Percentiles rank a stretch among this genome's conserved stretches.
These are phyloP conservation scores for Citrus trifoliata DNA, from an alignment of 345 rosid genomes.

Conservation along the genomic window DNA sequence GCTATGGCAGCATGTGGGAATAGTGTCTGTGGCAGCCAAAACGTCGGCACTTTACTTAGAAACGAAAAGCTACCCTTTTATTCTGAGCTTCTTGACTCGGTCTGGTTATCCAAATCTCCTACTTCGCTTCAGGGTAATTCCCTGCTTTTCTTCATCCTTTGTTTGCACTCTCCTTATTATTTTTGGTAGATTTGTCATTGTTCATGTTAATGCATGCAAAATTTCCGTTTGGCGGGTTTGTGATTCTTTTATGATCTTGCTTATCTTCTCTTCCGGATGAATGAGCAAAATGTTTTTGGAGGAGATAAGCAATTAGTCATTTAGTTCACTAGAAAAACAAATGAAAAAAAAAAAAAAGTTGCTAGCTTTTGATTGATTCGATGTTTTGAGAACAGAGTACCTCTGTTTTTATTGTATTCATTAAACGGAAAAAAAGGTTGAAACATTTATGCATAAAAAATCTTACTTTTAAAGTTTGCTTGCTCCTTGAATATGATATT, in stretches of 20 bases:
- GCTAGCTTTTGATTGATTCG: background rate
- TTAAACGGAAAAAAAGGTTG: background rate
- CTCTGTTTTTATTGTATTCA: background rate
- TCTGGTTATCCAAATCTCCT: conserved; percentile 39
- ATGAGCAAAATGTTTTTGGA: background rate
- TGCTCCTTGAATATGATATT: background rate
- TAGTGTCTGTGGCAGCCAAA: conserved; percentile 20
- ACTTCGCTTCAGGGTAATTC: conserved; percentile 32
- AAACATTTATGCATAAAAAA: conserved; percentile 1
- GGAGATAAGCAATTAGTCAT: background rate
- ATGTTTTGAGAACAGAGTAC: background rate
- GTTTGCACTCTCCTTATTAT: background rate
- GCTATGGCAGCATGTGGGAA: conserved; percentile 29
- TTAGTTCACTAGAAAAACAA: background rate
- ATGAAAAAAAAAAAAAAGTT: background rate
- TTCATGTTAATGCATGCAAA: background rate
- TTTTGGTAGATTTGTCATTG: background rate
- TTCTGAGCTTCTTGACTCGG: conserved; percentile 28
- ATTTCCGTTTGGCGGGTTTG: background rate
- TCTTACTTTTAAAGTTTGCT: background rate
- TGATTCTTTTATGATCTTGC: background rate
- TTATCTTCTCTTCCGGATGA: background rate
- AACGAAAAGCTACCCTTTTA: conserved; percentile 30
- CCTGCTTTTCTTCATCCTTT: background rate
- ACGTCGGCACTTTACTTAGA: conserved; percentile 23